Base-by-base conservation (phyloP, 78 protist genomes). In the Mantamonas sphyraenae region DNA sequence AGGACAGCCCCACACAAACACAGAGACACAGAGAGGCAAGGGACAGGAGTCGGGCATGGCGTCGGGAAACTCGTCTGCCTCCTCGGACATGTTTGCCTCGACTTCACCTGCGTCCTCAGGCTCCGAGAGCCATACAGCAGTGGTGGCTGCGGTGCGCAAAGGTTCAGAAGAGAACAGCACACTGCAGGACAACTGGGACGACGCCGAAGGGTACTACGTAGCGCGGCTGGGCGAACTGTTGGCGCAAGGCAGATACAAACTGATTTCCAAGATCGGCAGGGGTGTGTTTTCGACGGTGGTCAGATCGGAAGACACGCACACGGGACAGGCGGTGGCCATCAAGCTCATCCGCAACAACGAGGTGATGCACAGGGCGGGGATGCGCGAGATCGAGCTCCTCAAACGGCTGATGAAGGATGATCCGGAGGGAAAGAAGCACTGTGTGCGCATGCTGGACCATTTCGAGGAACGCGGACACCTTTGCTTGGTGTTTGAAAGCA, bases 281-380 rank as follows among this genome's bases (percentile, higher is more conserved):
- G 97, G 97, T 28, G 94, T 90, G 10, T 93, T 86, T 58, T 74
- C 88, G 60, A 93, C 68, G 2, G 97, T 93, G 0, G 64, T 93
- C 22, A 58, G 87, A 10, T 91, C 94, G 0, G n/a, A 35, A n/a
- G 88, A 93, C 33, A 67, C 51, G 24, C 34, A 67, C 37, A 53
- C 56, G 33, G 58, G 67, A 16, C 79, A 68, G 33, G 91, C 82
- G 30, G 89, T 90, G 8, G 97, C 92, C 31, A 71, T 93, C 38
- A 93, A 93, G 71, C 71, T 93, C 59, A 68, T 90, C 35, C 71
- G 95, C 31, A 85, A 65, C 38, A 83, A 88, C 57, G 90, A 83
- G 33, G 57, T 51, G 19, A 85, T 75, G 91, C 28, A 76, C 64
- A 74, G 82, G 45, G 67, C 89, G 3, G 95, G 93, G 5, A 55